Conservation (phyloP, 2,329 filamentous ascomycete genomes). For the Fusarium sp. region DNA sequence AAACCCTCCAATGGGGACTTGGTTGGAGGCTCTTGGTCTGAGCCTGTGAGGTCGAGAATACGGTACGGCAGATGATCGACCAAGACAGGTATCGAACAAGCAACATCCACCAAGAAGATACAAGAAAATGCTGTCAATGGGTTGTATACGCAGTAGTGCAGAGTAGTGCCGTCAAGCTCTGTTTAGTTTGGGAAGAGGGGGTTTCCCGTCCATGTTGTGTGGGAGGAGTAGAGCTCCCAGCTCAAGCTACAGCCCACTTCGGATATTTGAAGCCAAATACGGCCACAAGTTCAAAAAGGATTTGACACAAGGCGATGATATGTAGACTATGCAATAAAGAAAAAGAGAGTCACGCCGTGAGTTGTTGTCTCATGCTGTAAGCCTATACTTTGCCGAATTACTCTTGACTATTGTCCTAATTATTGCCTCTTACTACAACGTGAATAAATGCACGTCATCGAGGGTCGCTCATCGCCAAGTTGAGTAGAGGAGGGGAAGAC, state of each 20-base stretch:
- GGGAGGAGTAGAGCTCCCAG: constrained; percentile 21
- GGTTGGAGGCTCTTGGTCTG: constrained; percentile 31
- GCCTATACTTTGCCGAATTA: background rate
- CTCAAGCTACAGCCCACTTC: constrained; percentile 39
- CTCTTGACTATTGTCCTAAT: background rate
- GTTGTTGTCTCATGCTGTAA: constrained; percentile 3
- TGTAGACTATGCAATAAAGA: background rate
- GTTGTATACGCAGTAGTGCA: constrained; percentile 13
- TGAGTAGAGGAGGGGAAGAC: constrained; percentile 9
- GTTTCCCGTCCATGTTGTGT: constrained; percentile 4
- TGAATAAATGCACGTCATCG: constrained; percentile 30
- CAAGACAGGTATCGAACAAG: constrained; percentile 16
- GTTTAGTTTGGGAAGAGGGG: background rate
- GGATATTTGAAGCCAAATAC: constrained; percentile 21
- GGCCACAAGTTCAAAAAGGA: background rate
- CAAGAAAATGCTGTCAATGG: constrained; percentile 12
- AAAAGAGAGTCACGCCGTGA: constrained; percentile 4
- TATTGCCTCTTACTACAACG: background rate
- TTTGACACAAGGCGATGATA: background rate
- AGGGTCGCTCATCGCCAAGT: constrained; percentile 20
- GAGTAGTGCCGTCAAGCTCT: background rate
- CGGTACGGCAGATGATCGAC: constrained; percentile 20
- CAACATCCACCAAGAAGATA: constrained; percentile 12
- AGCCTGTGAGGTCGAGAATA: constrained; percentile 27
- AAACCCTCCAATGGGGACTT: constrained; percentile 29